A percentile compares a stretch with the other conserved stretches of the same genome.
Evolutionary conservation across 371 early-diverging fungal species (phyloP).

Genomic region (Gilbertella persicaria): DNA sequence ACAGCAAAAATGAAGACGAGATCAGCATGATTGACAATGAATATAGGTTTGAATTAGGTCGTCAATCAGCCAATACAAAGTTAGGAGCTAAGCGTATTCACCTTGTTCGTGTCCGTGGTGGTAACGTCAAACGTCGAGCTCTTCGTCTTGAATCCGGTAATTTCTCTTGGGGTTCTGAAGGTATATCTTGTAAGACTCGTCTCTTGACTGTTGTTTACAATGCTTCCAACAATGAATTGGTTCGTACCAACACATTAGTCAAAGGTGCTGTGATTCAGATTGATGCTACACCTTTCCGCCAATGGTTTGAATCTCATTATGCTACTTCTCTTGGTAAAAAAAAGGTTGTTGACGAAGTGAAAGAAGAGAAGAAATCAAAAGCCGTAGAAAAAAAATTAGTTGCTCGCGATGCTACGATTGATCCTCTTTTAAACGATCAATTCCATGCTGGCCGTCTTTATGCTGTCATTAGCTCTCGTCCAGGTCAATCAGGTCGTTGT

Average conservation of each 20-base stretch:
- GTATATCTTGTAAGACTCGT: slow-evolving; percentile 92
- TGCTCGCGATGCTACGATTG: slow-evolving; percentile 84
- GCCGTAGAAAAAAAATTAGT: slow-evolving; percentile 87
- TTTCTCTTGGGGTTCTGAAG: slow-evolving; percentile 97
- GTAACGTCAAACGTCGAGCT: slow-evolving; percentile 98
- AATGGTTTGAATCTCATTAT: slow-evolving; percentile 97
- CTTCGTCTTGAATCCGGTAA: slow-evolving; percentile 96
- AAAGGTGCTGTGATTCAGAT: slow-evolving; percentile 98
- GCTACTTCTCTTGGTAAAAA: slow-evolving; percentile 57
- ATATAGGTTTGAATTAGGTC: slow-evolving; percentile 94
- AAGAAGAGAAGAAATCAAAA: slow-evolving; percentile 84
- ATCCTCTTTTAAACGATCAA: slow-evolving; percentile 89
- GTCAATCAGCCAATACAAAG: slow-evolving; percentile 97
- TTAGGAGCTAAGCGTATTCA: slow-evolving; percentile 95
- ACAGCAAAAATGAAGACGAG: neutral
- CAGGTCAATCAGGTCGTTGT: slow-evolving; percentile 98
- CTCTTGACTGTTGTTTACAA: slow-evolving; percentile 98
- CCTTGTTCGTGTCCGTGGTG: slow-evolving; percentile 96
- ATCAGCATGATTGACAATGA: neutral
- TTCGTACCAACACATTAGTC: slow-evolving; percentile 99
- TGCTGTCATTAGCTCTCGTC: slow-evolving; percentile 94
- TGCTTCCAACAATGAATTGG: slow-evolving; percentile 99
- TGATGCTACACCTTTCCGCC: slow-evolving; percentile 98
- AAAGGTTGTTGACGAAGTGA: slow-evolving; percentile 50
- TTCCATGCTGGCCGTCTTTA: slow-evolving; percentile 96